A percentile compares a stretch with the other conserved stretches of the same genome.
phyloP scores from a whole-genome alignment of 768 basidiomycete species.

The Russula lepida region DNA sequence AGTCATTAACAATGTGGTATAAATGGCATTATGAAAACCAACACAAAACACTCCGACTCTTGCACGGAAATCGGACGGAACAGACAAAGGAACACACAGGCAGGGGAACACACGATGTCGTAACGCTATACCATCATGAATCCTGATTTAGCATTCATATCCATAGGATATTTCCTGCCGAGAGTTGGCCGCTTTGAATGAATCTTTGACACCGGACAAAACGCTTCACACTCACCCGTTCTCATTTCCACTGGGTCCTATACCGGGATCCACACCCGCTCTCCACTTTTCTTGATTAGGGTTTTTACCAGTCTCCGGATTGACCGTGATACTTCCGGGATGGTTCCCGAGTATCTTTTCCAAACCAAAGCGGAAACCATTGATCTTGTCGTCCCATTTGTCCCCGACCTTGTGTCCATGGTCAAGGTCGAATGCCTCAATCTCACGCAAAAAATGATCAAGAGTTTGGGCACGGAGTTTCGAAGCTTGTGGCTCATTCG shows the following conservation, averaged over 20 bases:
- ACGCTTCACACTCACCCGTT: background rate
- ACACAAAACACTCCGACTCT: background rate
- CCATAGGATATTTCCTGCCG: background rate
- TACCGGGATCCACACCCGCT: background rate
- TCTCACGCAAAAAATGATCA: constrained; percentile 59
- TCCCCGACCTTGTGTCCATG: constrained; percentile 33
- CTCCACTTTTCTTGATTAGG: background rate
- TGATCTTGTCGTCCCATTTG: constrained; percentile 30
- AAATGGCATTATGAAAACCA: background rate
- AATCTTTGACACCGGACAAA: background rate
- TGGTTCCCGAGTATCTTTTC: constrained; percentile 42
- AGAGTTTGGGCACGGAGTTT: constrained; percentile 48
- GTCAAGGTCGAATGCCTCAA: constrained; percentile 49
- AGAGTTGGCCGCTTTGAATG: background rate
- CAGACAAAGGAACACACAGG: background rate
- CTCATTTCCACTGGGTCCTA: background rate
- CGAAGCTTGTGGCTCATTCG: constrained; percentile 63
- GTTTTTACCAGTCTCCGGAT: background rate
- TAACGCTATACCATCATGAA: background rate
- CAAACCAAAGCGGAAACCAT: constrained; percentile 32
- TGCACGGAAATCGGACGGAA: background rate
- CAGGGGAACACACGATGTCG: background rate
- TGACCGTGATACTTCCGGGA: constrained; percentile 15
- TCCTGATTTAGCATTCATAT: background rate
- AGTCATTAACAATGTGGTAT: background rate